A percentile compares a stretch with the other conserved stretches of the same genome.
Evolutionary conservation across 2,329 filamentous ascomycete species (phyloP).

Genomic region (Sphaerulina vaccinii): DNA sequence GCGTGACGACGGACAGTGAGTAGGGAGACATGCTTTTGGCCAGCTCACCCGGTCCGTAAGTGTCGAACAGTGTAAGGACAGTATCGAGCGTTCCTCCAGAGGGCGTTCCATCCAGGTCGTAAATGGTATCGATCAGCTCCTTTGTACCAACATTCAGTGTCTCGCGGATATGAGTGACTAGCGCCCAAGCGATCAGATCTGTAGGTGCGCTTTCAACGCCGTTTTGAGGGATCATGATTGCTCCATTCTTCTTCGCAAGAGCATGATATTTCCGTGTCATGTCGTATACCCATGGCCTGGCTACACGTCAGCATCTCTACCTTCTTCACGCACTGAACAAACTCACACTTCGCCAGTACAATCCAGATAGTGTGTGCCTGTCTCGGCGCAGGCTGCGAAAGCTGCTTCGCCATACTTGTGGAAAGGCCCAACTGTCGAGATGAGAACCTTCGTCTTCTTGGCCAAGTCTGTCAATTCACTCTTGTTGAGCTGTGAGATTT

Average conservation of each 20-base stretch:
- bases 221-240: conserved; percentile 61
- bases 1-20: conserved; percentile 49
- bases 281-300: conserved; percentile 59
- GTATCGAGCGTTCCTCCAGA: conserved; percentile 66
- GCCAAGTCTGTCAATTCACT: conserved; percentile 53
- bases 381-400: conserved; percentile 62
- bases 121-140: conserved; percentile 53
- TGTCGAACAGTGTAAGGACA: conserved; percentile 56
- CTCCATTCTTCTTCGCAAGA: conserved; percentile 57
- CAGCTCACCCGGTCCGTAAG: conserved; percentile 50
- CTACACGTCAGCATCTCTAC: no score
- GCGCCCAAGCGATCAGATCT: conserved; percentile 54
- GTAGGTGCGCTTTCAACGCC: conserved; percentile 63
- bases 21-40: conserved; percentile 51
- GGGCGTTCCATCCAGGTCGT: conserved; percentile 53
- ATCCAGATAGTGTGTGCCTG: conserved; percentile 67
- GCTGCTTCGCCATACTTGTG: conserved; percentile 63
- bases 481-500: conserved; percentile 49
- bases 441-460: conserved; percentile 57
- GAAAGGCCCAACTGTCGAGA: conserved; percentile 64
- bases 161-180: conserved; percentile 54
- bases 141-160: conserved; percentile 52
- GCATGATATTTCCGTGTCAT: conserved; percentile 63
- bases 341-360: conserved; percentile 55
- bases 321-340: no score